Conservation (phyloP, 2,329 filamentous ascomycete species). For the Zymoseptoria brevis region DNA sequence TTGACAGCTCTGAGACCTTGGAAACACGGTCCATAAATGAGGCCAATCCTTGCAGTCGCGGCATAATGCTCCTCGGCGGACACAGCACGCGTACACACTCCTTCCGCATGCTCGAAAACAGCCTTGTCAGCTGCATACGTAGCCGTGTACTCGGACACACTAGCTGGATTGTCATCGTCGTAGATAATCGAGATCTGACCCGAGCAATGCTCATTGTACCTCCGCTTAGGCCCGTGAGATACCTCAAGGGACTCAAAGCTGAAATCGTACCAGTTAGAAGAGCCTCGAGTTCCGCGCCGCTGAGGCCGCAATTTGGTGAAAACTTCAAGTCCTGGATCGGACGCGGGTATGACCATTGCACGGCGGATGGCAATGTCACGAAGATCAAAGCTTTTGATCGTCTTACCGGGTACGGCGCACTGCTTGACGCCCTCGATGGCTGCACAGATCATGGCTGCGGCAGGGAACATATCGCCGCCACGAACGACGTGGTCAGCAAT, state of each 20-base stretch:
- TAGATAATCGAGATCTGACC: background rate
- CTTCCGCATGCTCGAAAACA: background rate
- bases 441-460: conserved; percentile 11
- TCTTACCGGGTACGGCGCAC: background rate
- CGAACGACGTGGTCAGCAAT: conserved; percentile 17
- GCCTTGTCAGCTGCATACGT: background rate
- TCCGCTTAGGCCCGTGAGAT: background rate
- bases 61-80: background rate
- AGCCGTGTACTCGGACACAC: background rate
- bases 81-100: too few relatives aligned
- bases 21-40: background rate
- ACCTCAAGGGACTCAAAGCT: background rate
- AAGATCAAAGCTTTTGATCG: conserved; percentile 14
- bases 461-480: conserved; percentile 9
- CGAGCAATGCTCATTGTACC: background rate
- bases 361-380: conserved; percentile 7
- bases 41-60: background rate
- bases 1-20: background rate
- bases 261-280: background rate
- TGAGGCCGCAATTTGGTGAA: conserved; percentile 4
- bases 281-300: background rate
- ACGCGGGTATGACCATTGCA: conserved; percentile 4
- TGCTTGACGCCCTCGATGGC: conserved; percentile 15
- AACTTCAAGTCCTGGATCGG: conserved; percentile 4
- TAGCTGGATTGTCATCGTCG: background rate